Conservation (phyloP, 2,329 filamentous ascomycete species). For the Geosmithia putterillii region DNA sequence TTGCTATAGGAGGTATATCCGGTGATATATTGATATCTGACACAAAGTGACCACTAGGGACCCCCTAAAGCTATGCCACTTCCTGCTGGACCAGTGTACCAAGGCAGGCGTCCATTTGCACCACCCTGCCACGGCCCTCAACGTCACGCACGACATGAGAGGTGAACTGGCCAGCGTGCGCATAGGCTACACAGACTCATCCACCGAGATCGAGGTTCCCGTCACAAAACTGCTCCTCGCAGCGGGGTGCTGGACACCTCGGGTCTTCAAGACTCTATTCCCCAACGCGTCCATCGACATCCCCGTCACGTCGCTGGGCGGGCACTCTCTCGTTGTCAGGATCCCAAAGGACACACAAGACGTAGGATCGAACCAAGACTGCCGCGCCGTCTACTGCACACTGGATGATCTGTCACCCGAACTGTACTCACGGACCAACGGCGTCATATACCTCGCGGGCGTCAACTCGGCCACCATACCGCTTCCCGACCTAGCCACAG, state of each 20-base stretch:
- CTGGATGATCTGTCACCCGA: slow-evolving; percentile 55
- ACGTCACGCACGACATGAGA: slow-evolving; percentile 35
- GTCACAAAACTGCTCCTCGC: slow-evolving; percentile 56
- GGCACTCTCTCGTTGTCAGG: slow-evolving; percentile 58
- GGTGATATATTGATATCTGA: no score
- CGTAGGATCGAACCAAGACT: slow-evolving; percentile 18
- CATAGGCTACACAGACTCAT: slow-evolving; percentile 29
- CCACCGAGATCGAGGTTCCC: slow-evolving; percentile 37
- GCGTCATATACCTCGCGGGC: slow-evolving; percentile 62
- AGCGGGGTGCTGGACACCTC: slow-evolving; percentile 59
- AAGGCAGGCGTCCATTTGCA: slow-evolving; percentile 52
- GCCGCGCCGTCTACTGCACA: slow-evolving; percentile 58
- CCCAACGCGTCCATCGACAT: slow-evolving; percentile 37
- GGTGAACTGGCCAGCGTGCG: slow-evolving; percentile 38
- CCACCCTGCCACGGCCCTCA: slow-evolving; percentile 46
- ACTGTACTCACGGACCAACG: slow-evolving; percentile 53
- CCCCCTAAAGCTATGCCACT: slow-evolving; percentile 52
- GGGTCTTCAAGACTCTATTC: slow-evolving; percentile 55
- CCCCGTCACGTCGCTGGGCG: slow-evolving; percentile 44
- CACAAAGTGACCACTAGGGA: slow-evolving; percentile 39
- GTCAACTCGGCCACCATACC: slow-evolving; percentile 50
- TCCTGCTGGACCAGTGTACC: slow-evolving; percentile 46
- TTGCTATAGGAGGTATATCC: not conserved
- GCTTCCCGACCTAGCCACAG: slow-evolving; percentile 34
- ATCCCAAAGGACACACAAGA: slow-evolving; percentile 32